Evolutionary conservation across 768 basidiomycete species (phyloP), one percentile per base, ranked within the genome.

Genomic region (Boletus rufocinnamomeus): DNA sequence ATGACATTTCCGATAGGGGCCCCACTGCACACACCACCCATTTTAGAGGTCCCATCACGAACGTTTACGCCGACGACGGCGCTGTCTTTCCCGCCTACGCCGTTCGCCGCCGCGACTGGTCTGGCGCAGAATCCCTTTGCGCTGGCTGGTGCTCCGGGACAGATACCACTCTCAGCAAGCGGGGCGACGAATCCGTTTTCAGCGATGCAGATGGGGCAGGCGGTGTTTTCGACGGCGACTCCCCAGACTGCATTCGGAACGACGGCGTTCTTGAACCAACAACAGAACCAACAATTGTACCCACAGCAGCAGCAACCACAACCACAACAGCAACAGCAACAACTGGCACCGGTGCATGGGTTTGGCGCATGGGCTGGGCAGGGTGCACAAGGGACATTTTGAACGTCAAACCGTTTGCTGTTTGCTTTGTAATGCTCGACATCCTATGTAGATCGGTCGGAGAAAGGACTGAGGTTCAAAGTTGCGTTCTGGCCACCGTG

Each of bases 231-330:
- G 48, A 56, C 60, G 27, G 66, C 60, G 58, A 69, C 72, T 7
- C 71, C 76, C 14, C 77, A 76, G 41, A 58, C 62, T 14, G 69
- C 50, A 13, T 65, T 66, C 51, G 62, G 56, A 41, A 50, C 60
- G 27, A 55, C 60, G 19, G 38, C 65, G 30, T 60, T 60, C 28
- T 28, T 55, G 35, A 59, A 52, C 57, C 68, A 65, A 27, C 73
- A 72, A 19, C 70, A 41, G 27, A 30, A 14, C 10, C 51, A 41
- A 21, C 25, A 41, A 16, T 9, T 52, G 1, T 16, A 52, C 28
- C 7, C 27, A 50, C 50, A 49, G 30, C 48, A 67, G 45, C 71
- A 66, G 56, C 70, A 65, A 17, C 66, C 62, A n/a, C 73, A 70
- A 32, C 44, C 25, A 41, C 44, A 21, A 43, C 58, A 65, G 21